Evolutionary conservation across 106 monocot species (phyloP).

Genomic region (Vanilla planifolia): DNA sequence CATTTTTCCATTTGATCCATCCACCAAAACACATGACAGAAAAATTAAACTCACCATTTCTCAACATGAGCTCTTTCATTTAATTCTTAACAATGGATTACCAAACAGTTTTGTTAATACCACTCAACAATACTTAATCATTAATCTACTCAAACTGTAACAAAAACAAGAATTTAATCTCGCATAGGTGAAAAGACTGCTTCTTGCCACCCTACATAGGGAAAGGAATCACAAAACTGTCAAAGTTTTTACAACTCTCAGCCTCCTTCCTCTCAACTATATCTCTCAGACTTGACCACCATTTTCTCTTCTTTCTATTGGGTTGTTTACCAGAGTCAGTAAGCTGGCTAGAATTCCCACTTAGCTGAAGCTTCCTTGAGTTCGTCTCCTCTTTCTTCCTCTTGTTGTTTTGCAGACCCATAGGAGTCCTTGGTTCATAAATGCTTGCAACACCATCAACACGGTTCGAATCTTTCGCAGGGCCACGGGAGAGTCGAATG

Average conservation of each 20-base stretch:
- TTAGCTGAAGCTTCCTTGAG: neutral
- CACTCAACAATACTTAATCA: too few species aligned
- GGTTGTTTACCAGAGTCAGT: slow-evolving; percentile 16
- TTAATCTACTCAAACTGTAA: too few species aligned
- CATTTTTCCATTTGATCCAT: too few species aligned
- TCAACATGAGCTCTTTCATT: too few species aligned
- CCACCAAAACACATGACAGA: too few species aligned
- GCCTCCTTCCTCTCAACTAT: slow-evolving; percentile 27
- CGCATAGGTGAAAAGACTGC: too few species aligned
- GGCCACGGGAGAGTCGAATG: too few species aligned
- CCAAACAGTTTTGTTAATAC: too few species aligned
- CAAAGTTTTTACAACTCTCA: slow-evolving; percentile 11
- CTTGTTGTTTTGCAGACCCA: slow-evolving; percentile 12
- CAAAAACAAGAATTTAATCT: too few species aligned
- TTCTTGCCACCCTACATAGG: too few species aligned
- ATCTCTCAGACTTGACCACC: slow-evolving; percentile 47
- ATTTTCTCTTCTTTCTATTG: slow-evolving; percentile 36
- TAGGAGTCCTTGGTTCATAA: slow-evolving; percentile 3
- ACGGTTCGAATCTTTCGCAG: neutral
- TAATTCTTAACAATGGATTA: too few species aligned
- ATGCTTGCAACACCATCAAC: neutral
- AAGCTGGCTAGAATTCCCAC: neutral
- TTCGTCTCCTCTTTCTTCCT: slow-evolving; percentile 5
- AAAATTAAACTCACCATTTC: too few species aligned
- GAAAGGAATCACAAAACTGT: slow-evolving; percentile 41